Evolutionary conservation across 2,329 filamentous ascomycete genomes (phyloP), one percentile per base, ranked within the genome.

Genomic region (Trichoderma breve): DNA sequence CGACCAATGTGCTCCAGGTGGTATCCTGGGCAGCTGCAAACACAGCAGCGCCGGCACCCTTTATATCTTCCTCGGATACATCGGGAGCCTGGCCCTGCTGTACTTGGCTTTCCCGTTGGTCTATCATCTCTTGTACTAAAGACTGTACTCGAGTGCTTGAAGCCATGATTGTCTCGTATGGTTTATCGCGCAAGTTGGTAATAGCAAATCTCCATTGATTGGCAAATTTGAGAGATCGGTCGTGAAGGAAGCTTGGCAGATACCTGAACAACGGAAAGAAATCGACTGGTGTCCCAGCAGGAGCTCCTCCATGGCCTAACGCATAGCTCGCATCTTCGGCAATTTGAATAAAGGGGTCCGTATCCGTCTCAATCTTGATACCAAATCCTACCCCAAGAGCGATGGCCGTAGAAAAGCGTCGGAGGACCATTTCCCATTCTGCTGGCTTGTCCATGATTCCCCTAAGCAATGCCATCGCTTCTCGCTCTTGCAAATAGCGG

Each of bases 1-100:
- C 79, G 6, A 84, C 75, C 53, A 84, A 73, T 1, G 82, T 83
- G 60, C 80, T 79, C 82, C 80, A 83, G 4, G 83, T 86, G 34
- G 83, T 84, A 73, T 86, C 82, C 51, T 81, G 80, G 12, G 85
- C 85, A 15, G 85, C 85, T 47, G 84, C 83, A 74, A 82, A 86
- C 12, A 87, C 81, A 9, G 84, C 82, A 1, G 82, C 85, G 0
- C 84, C 82, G 5, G 85, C 85, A 14, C 85, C 85, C 75, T 86
- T 85, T 74, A 87, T 83, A 65, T 86, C 84, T 11, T 81, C 81
- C 14, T 83, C 73, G 0, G 80, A 82, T 30, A 83, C 72, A 21
- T 84, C 80, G 1, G 77, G 77, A 14, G 68, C 69, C 28, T 75
- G 73, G 39, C 78, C 80, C 3, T 76, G 74, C n/a, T 77, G 76